phyloP scores from a whole-genome alignment of 495 filamentous ascomycete genomes.

The Letharia lupina region DNA sequence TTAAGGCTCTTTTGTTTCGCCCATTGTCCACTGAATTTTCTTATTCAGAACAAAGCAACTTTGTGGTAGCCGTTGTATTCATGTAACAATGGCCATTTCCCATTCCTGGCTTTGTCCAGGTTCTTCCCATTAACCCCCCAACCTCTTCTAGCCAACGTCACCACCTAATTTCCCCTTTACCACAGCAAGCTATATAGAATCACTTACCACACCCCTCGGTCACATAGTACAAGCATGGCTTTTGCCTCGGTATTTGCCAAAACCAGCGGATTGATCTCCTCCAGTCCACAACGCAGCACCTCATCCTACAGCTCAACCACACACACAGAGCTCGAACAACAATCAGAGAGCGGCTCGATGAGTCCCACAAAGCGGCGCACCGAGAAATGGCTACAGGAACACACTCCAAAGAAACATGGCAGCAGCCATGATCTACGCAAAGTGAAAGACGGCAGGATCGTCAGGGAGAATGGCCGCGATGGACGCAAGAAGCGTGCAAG shows the following conservation, averaged over 20 bases:
- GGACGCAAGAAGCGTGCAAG: constrained; percentile 16
- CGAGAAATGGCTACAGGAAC: constrained; percentile 13
- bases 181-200: not conserved
- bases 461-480: constrained; percentile 4
- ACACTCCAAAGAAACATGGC: not conserved
- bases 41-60: constrained; percentile 1
- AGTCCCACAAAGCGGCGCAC: constrained; percentile 18
- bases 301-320: not conserved
- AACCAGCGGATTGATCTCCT: not conserved
- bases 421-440: constrained; percentile 5
- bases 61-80: not conserved
- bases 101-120: not conserved
- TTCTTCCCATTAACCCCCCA: not conserved
- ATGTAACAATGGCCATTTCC: constrained; percentile 1
- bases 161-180: not conserved
- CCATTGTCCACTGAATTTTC: not conserved
- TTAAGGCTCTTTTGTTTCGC: too few relatives aligned
- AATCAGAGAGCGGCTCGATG: constrained; percentile 13
- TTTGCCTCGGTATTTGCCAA: not conserved
- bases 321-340: constrained; percentile 1
- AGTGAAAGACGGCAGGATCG: constrained; percentile 18
- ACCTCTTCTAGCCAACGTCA: not conserved
- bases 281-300: not conserved
- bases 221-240: constrained; percentile 1
- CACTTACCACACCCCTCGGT: not conserved